These are phyloP conservation scores for Alternaria panax DNA, from an alignment of 2,329 filamentous ascomycete species.

Conservation along the genomic window DNA sequence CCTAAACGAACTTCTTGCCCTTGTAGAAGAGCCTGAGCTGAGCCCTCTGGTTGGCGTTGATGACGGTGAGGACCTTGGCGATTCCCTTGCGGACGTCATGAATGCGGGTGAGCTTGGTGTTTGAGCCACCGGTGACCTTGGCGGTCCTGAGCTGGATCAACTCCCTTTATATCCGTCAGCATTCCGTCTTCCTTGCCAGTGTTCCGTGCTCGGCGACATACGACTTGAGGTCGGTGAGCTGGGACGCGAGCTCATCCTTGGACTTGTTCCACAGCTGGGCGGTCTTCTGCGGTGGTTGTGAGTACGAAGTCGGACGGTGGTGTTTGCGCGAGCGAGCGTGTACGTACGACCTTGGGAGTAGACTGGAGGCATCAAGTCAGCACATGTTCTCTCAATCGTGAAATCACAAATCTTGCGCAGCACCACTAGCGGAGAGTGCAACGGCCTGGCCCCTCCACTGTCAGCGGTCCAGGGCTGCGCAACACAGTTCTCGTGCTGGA, in stretches of 20 bases:
- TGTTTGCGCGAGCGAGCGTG: slow-evolving; percentile 20
- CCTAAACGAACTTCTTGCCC: slow-evolving; percentile 79
- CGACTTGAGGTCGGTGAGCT: slow-evolving; percentile 50
- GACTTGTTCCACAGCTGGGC: slow-evolving; percentile 97
- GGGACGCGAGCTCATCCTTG: slow-evolving; percentile 97
- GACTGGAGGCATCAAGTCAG: slow-evolving; percentile 58
- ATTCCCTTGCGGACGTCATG: slow-evolving; percentile 99
- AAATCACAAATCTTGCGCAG: slow-evolving; percentile 32
- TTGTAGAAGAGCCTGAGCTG: slow-evolving; percentile 98
- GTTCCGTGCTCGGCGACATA: slow-evolving; percentile 32
- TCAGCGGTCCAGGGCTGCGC: slow-evolving; percentile 18
- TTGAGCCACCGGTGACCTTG: slow-evolving; percentile 92
- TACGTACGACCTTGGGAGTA: slow-evolving; percentile 68
- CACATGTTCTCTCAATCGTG: slow-evolving; percentile 21
- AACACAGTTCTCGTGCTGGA: slow-evolving; percentile 13
- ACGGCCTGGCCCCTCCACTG: slow-evolving; percentile 23
- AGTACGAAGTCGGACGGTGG: slow-evolving; percentile 45
- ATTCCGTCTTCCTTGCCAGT: slow-evolving; percentile 21
- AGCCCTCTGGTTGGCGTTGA: slow-evolving; percentile 99
- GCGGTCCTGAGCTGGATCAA: slow-evolving; percentile 95
- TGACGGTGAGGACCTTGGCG: slow-evolving; percentile 97
- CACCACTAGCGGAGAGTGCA: slow-evolving; percentile 25
- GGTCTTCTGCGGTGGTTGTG: slow-evolving; percentile 69
- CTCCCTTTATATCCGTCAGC: slow-evolving; percentile 62
- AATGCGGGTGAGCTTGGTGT: slow-evolving; percentile 81